Evolutionary conservation across 768 basidiomycete genomes (phyloP), one percentile per base, ranked within the genome.

Genomic region (Leucosporidium scottii): DNA sequence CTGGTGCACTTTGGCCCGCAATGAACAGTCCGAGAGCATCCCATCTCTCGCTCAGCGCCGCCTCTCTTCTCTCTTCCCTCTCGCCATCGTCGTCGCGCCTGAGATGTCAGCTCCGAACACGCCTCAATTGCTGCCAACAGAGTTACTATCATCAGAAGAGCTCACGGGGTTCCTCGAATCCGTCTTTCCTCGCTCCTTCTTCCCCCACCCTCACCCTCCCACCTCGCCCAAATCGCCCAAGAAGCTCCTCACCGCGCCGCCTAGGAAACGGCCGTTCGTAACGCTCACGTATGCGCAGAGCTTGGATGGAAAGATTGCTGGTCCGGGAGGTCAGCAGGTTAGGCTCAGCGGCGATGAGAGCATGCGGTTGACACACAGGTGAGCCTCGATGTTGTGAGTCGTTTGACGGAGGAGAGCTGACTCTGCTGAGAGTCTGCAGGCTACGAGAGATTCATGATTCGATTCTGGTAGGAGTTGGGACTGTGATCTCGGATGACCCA

Each of bases 291-390:
- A 80, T 74, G 81, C 81, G 17, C 81, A 82, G 61, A 80, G 78
- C 4, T 74, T 81, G 27, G 81, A 99, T 79, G 90, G 85, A 31
- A 85, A 91, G 78, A 96, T 98, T 64, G 91, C 91, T 0, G 91
- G 89, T 3, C 78, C 79, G 8, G 80, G 81, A 12, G 87, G 91
- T 17, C 81, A 79, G 64, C 92, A 93, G 79, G 83, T 99, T 47
- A 82, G 83, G 36, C 81, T 99, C 49, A 93, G 91, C 72, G 90
- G 94, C 10, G 79, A 81, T 56, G 89, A 96, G 74, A 91, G 89
- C 78, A 87, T 93, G 86, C 71, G 84, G 51, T 91, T 99, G 88
- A 98, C 94, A 17, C 94, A 98, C 78, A 89, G 90, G 93, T 91
- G 74, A 69, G 83, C 72, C 50, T n/a, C n/a, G 34, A 10, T 34